A percentile compares a stretch with the other conserved stretches of the same genome.
phyloP scores from a whole-genome alignment of 2,329 filamentous ascomycete species.

The Metarhizium humberi region DNA sequence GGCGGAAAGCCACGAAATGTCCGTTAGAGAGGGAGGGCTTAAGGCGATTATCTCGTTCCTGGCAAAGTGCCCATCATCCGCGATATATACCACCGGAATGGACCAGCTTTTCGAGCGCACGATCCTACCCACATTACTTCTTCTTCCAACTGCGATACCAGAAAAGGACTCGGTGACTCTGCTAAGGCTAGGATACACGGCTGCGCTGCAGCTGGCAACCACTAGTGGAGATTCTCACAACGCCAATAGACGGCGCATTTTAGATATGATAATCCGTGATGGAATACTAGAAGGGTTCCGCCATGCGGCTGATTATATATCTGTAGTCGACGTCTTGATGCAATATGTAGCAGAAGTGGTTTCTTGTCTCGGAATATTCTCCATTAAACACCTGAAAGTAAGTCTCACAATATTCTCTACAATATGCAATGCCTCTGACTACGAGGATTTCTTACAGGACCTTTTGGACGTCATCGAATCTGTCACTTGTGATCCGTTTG shows the following conservation, averaged over 20 bases:
- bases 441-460: constrained; percentile 31
- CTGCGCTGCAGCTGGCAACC: constrained; percentile 49
- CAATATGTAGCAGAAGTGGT: constrained; percentile 39
- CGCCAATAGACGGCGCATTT: constrained; percentile 23
- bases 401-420: constrained; percentile 6
- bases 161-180: constrained; percentile 59
- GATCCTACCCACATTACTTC: constrained; percentile 62
- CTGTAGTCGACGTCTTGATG: constrained; percentile 48
- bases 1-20: constrained; percentile 50
- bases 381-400: constrained; percentile 60
- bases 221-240: constrained; percentile 15
- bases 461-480: constrained; percentile 57
- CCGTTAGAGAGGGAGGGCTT: constrained; percentile 47
- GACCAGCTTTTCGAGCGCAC: constrained; percentile 59
- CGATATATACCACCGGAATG: constrained; percentile 55
- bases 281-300: constrained; percentile 46
- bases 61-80: constrained; percentile 35
- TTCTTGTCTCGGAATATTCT: constrained; percentile 47
- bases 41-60: constrained; percentile 46
- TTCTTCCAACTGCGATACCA: constrained; percentile 67
- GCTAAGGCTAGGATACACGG: constrained; percentile 55
- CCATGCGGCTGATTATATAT: constrained; percentile 49
- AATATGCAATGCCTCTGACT: constrained; percentile 4
- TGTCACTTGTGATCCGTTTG: constrained; percentile 62
- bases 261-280: constrained; percentile 47